These are phyloP conservation scores for Lecanosticta acicola DNA, from an alignment of 2,329 filamentous ascomycete species.

Conservation along the genomic window DNA sequence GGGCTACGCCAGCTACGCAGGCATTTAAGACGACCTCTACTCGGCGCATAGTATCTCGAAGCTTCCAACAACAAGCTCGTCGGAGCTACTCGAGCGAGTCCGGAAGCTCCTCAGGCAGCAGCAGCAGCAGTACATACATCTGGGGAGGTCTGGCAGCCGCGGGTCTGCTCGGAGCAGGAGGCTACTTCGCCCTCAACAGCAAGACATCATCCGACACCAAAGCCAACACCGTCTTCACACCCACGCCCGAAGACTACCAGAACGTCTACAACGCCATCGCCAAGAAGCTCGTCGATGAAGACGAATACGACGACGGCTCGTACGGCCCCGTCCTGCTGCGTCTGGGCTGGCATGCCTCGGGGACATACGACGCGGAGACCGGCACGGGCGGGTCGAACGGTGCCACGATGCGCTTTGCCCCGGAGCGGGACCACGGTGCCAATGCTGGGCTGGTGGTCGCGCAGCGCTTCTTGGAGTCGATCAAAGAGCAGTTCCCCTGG, in stretches of 20 bases:
- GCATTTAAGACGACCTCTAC: slow-evolving; percentile 55
- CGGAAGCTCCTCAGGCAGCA: slow-evolving; percentile 12
- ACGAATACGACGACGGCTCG: slow-evolving; percentile 94
- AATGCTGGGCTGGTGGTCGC: slow-evolving; percentile 85
- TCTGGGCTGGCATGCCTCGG: slow-evolving; percentile 89
- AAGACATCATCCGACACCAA: slow-evolving; percentile 38
- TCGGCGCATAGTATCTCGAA: slow-evolving; percentile 53
- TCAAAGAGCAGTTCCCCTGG: slow-evolving; percentile 90
- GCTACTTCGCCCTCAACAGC: slow-evolving; percentile 60
- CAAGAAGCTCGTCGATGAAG: slow-evolving; percentile 72
- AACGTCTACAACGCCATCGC: slow-evolving; percentile 89
- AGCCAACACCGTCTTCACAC: slow-evolving; percentile 53
- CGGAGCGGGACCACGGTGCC: slow-evolving; percentile 84
- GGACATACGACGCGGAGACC: slow-evolving; percentile 85
- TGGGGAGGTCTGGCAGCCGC: slow-evolving; percentile 52
- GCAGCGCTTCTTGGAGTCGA: slow-evolving; percentile 85
- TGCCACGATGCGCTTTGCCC: slow-evolving; percentile 91
- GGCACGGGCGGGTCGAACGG: slow-evolving; percentile 91
- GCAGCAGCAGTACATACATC: slow-evolving; percentile 44
- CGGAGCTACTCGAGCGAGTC: slow-evolving; percentile 63
- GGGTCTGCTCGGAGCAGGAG: slow-evolving; percentile 58
- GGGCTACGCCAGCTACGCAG: slow-evolving; percentile 39
- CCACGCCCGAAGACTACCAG: slow-evolving; percentile 85
- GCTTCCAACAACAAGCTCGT: slow-evolving; percentile 68
- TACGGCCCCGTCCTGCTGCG: slow-evolving; percentile 88